Evolutionary conservation across 202 grass and related monocot species (phyloP), one percentile per base, ranked within the genome.

Genomic region (Zoysia matrella): DNA sequence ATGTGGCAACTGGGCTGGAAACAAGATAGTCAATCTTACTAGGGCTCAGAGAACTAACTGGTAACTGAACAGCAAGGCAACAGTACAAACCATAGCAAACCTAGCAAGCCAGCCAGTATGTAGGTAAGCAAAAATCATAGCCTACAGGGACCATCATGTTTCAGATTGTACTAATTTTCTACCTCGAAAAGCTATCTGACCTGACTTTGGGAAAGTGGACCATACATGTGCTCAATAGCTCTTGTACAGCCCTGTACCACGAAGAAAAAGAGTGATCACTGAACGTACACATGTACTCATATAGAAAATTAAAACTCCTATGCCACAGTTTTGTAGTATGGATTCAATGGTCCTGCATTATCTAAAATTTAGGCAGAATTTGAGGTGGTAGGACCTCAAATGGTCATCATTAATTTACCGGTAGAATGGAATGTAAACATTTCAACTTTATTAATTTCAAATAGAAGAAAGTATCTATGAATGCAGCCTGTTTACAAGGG

Each of bases 11-110:
- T 48, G 14, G 63, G 48, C 6, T 22, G 72, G 60, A 52, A 83
- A 75, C n/a, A 22, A 67, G 5, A 8, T 60, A 69, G 9, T 69
- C 10, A 13, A 83, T 60, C 52, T 76, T 41, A 60, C 52, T 58
- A 39, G 12, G 18, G 1, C 48, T 39, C 58, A 49, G 11, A 51
- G 39, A 56, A 60, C 11, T 65, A 70, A 47, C 39, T 47, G n/a
- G 47, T 10, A 4, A 77, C 13, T 39, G 16, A 60, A 60, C 6
- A 18, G 16, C 11, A 6, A 8, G 11, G 52, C 42, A 60, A 36
- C n/a, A 70, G 44, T 1, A 49, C 45, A 7, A 70, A 36, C 6
- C 6, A 65, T 39, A 82, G 67, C 30, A 3, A 56, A 43, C 30
- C 54, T 7, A 81, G 40, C 22, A 18, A 71, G 30, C 18, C 22